Percentiles rank a stretch among this genome's conserved stretches.
Conservation (phyloP, 169 alveolate species). For the Cryptosporidium bovis region DNA sequence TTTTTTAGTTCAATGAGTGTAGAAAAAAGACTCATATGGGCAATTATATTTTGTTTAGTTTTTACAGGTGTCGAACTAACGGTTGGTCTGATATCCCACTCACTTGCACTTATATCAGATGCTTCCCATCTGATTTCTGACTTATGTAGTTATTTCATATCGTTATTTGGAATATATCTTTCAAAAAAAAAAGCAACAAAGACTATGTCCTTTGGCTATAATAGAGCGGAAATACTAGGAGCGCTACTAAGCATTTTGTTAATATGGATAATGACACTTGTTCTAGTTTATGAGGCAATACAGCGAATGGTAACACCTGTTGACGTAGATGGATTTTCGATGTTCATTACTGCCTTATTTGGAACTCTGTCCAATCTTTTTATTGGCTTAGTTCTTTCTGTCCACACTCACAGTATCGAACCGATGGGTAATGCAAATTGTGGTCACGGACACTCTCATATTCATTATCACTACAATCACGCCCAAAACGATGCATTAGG, state of each 20-base stretch:
- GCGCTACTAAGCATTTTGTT: conserved; percentile 91
- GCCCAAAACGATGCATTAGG: neutral
- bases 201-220: conserved; percentile 92
- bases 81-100: conserved; percentile 88
- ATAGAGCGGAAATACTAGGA: conserved; percentile 96
- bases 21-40: conserved; percentile 59
- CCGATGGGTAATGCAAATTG: conserved; percentile 20
- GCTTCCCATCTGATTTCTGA: conserved; percentile 97
- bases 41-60: conserved; percentile 79
- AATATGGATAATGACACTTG: conserved; percentile 93
- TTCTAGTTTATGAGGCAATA: conserved; percentile 92
- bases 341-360: conserved; percentile 92
- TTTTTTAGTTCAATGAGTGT: conserved; percentile 15
- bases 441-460: conserved; percentile 9
- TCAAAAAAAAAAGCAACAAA: conserved; percentile 88
- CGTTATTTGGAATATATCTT: conserved; percentile 89
- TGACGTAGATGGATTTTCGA: conserved; percentile 90
- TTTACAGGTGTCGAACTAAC: conserved; percentile 86
- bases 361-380: conserved; percentile 92
- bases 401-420: conserved; percentile 83
- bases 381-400: conserved; percentile 88
- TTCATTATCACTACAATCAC: neutral
- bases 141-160: conserved; percentile 90
- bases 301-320: conserved; percentile 87
- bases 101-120: conserved; percentile 92